phyloP scores from a whole-genome alignment of 345 rosid genomes.

The sweet orange (Citrus sinensis) region DNA sequence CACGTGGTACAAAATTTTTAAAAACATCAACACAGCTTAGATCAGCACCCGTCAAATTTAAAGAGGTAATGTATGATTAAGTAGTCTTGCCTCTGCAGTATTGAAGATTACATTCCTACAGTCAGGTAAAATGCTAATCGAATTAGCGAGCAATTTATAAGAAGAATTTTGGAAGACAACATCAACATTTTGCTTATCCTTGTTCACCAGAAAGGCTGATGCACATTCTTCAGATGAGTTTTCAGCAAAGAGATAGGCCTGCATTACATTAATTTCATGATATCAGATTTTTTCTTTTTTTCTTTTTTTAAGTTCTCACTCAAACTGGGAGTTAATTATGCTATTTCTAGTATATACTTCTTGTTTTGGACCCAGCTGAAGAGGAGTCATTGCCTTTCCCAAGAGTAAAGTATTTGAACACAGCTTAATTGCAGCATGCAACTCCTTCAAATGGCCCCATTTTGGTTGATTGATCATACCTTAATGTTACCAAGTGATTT shows the following conservation, averaged over 20 bases:
- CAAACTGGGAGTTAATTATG: not conserved
- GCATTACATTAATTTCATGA: not conserved
- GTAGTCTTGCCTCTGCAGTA: conserved; percentile 43
- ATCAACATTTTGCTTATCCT: conserved; percentile 16
- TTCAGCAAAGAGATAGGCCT: conserved; percentile 39
- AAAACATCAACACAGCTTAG: not conserved
- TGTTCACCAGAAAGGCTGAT: conserved; percentile 45
- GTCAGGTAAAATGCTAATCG: conserved; percentile 54
- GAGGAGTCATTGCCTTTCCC: conserved; percentile 13
- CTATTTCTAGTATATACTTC: conserved; percentile 14
- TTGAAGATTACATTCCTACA: conserved; percentile 45
- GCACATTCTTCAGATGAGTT: conserved; percentile 31
- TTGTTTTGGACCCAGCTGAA: conserved; percentile 29
- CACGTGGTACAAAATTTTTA: not conserved
- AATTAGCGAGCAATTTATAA: conserved; percentile 37
- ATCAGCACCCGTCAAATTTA: not conserved
- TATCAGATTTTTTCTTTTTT: not conserved
- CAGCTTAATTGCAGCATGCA: conserved; percentile 39
- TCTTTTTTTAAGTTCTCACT: not conserved
- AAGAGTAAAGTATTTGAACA: conserved; percentile 30
- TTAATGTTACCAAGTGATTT: conserved; percentile 3
- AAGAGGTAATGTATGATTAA: not conserved
- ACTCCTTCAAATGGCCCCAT: conserved; percentile 49
- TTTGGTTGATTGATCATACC: conserved; percentile 46
- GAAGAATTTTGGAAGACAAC: conserved; percentile 28